These are phyloP conservation scores for Babesia caballi DNA, from an alignment of 169 alveolate genomes.

Conservation along the genomic window DNA sequence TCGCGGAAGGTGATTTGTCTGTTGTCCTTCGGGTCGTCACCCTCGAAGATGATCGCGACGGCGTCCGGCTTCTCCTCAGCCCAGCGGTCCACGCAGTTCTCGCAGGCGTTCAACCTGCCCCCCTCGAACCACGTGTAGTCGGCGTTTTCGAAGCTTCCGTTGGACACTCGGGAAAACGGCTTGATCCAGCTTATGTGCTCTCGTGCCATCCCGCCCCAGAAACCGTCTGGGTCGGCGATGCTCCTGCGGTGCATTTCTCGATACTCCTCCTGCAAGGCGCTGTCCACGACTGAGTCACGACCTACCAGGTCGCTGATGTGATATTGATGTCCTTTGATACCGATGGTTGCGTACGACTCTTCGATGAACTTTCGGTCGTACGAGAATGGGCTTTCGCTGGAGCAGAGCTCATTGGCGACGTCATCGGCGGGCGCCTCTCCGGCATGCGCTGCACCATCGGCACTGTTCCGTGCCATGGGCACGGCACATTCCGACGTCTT, in stretches of 20 bases:
- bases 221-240: constrained; percentile 64
- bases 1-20: constrained; percentile 76
- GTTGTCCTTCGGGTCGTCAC: constrained; percentile 81
- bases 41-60: constrained; percentile 86
- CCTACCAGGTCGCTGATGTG: constrained; percentile 39
- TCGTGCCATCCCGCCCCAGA: constrained; percentile 72
- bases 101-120: constrained; percentile 89
- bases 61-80: constrained; percentile 83
- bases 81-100: constrained; percentile 92
- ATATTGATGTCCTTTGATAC: constrained; percentile 38
- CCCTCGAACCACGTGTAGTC: constrained; percentile 84
- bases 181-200: constrained; percentile 29
- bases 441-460: neutral
- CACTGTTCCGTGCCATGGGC: neutral
- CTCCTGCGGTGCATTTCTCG: constrained; percentile 69
- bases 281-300: neutral
- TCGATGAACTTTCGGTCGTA: constrained; percentile 27
- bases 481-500: neutral
- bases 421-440: neutral
- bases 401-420: constrained; percentile 2
- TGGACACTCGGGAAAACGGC: constrained; percentile 56
- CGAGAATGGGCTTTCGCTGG: constrained; percentile 10
- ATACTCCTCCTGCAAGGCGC: constrained; percentile 54
- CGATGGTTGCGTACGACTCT: constrained; percentile 19
- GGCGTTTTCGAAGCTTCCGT: constrained; percentile 69